phyloP scores from a whole-genome alignment of 2,329 filamentous ascomycete genomes.

The Sporothrix brasiliensis region DNA sequence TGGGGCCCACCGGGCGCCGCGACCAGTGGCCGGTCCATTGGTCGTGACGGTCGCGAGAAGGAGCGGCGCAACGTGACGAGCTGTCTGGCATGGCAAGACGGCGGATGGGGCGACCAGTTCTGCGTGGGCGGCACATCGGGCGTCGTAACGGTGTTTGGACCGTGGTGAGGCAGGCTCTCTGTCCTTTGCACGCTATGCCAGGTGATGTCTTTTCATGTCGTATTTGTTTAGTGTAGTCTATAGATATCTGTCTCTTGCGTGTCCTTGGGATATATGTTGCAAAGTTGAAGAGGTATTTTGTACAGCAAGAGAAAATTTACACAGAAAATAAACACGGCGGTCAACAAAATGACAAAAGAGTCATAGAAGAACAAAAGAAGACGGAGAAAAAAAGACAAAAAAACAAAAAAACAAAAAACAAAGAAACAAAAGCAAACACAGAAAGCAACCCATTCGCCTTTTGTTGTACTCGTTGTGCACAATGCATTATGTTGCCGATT shows the following conservation, averaged over 20 bases:
- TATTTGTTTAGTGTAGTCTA: slow-evolving; percentile 25
- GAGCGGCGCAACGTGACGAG: slow-evolving; percentile 62
- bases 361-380: background rate
- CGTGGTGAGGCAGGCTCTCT: background rate
- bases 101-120: slow-evolving; percentile 65
- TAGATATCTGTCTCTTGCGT: background rate
- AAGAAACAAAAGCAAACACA: background rate
- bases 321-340: background rate
- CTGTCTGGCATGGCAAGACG: slow-evolving; percentile 65
- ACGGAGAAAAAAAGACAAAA: background rate
- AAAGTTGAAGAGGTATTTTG: slow-evolving; percentile 13
- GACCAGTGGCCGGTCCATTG: slow-evolving; percentile 55
- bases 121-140: slow-evolving; percentile 68
- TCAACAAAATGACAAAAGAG: background rate
- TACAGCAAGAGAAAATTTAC: slow-evolving; percentile 8
- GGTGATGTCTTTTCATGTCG: background rate
- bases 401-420: background rate
- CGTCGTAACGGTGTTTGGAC: slow-evolving; percentile 65
- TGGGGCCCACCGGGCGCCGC: slow-evolving; percentile 53
- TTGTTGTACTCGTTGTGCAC: slow-evolving; percentile 10
- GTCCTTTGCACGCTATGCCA: background rate
- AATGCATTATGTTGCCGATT: slow-evolving; percentile 20
- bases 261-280: slow-evolving; percentile 4
- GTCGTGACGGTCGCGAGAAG: slow-evolving; percentile 63
- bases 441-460: slow-evolving; percentile 29